phyloP scores from a whole-genome alignment of 1,139 yeast species.

The Nematodospora anomalae region DNA sequence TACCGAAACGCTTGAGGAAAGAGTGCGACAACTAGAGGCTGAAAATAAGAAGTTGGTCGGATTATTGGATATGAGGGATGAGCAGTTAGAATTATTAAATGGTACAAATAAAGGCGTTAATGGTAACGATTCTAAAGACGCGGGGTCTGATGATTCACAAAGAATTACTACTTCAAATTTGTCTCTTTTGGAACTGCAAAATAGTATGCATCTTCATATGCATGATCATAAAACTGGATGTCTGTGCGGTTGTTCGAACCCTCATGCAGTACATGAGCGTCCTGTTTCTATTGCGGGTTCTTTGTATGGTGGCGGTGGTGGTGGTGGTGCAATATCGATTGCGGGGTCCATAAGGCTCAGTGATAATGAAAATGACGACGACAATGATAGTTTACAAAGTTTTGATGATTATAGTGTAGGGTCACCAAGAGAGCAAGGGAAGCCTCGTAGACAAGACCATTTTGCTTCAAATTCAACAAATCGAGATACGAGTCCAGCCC shows the following conservation, averaged over 20 bases:
- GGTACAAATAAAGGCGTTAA: conserved; percentile 10
- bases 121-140: not conserved
- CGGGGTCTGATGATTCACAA: conserved; percentile 6
- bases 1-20: conserved; percentile 69
- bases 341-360: conserved; percentile 45
- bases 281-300: conserved; percentile 67
- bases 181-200: conserved; percentile 17
- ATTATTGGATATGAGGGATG: conserved; percentile 59
- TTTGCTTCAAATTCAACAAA: conserved; percentile 20
- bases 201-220: conserved; percentile 19
- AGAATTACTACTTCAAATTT: conserved; percentile 21
- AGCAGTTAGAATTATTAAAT: conserved; percentile 44
- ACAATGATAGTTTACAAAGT: conserved; percentile 42
- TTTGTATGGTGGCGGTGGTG: conserved; percentile 36
- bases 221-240: conserved; percentile 48
- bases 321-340: conserved; percentile 26
- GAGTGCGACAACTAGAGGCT: conserved; percentile 57
- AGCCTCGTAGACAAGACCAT: conserved; percentile 6
- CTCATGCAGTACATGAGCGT: conserved; percentile 57
- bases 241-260: conserved; percentile 55
- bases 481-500: conserved; percentile 59
- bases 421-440: not conserved
- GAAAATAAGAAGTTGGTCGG: conserved; percentile 47
- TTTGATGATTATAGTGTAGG: conserved; percentile 25
- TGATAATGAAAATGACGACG: conserved; percentile 43